Conservation (phyloP, 129 eudicot genomes). For the Apium graveolens region DNA sequence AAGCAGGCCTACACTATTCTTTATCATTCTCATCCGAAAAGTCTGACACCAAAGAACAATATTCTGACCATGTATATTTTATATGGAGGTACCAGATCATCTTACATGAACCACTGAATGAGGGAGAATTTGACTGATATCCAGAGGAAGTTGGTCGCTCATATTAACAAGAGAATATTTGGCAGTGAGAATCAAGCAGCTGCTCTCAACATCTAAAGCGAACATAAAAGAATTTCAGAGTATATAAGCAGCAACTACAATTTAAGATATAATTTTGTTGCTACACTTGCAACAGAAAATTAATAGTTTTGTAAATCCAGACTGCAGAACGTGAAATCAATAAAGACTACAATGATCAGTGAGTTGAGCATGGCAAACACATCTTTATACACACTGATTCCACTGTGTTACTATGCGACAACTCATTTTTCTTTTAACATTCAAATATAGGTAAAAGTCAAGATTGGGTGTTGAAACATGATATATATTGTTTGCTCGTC, state of each 20-base stretch:
- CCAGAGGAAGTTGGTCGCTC: constrained; percentile 53
- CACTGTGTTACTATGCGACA: background rate
- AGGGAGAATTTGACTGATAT: constrained; percentile 46
- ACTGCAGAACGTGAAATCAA: background rate
- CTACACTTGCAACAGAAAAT: background rate
- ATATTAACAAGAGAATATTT: constrained; percentile 71
- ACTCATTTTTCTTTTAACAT: background rate
- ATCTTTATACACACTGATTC: background rate
- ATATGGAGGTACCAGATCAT: constrained; percentile 2
- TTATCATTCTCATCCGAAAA: background rate
- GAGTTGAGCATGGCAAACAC: background rate
- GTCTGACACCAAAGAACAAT: background rate
- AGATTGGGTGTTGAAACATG: background rate
- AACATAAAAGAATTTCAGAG: background rate
- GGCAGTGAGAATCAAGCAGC: constrained; percentile 61
- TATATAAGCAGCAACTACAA: background rate
- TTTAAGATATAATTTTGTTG: background rate
- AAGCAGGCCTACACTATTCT: background rate
- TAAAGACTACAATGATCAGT: background rate
- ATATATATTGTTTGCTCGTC: background rate
- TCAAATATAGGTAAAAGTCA: background rate
- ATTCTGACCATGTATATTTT: background rate
- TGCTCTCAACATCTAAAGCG: constrained; percentile 63
- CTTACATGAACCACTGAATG: constrained; percentile 79
- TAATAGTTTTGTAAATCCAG: background rate